Evolutionary conservation across 192 early-diverging fungal genomes (phyloP), one percentile per base, ranked within the genome.

Genomic region (Dissophora globulifera): DNA sequence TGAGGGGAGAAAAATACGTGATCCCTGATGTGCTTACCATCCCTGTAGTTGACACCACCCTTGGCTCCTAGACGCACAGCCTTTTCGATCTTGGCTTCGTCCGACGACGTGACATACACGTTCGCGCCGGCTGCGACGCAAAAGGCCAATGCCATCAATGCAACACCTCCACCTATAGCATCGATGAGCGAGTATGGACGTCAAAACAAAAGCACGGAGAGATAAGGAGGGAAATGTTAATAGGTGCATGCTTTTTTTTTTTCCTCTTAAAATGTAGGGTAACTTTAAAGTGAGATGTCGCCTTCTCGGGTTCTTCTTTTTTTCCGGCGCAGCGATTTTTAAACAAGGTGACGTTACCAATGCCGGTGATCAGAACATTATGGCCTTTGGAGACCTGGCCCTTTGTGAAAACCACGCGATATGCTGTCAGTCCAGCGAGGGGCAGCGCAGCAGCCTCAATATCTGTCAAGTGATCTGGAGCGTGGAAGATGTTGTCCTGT

Each of bases 21-120:
- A 32, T 6, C 0, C 26, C 27, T 6, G 6, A 54, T 25, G n/a
- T n/a, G n/a, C 29, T 41, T 70, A 90, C 87, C 80, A 25, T 84
- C 70, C 67, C 81, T 91, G 59, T 93, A 93, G 56, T 87, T 87
- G 23, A 88, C 88, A 7, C 91, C 91, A 15, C 90, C 90, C 49
- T 69, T 79, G 2, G 91, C 91, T 27, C 91, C 91, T 9, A 92
- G 56, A 20, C 68, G 41, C 19, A 89, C 65, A 25, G 91, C 91
- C 30, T 69, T 62, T 19, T 74, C 35, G 23, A 93, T 87, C 80
- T 93, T 93, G n/a, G 75, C 80, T 1, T 82, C 79, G 26, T 79
- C 79, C 17, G 86, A 87, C 30, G 87, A 89, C 4, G 91, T 91
- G 29, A 93, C 91, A 78, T 81, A 90, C 1, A 91, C 91, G 32